Evolutionary conservation across 139 green algal species (phyloP).

Genomic region (Chlorella vulgaris): DNA sequence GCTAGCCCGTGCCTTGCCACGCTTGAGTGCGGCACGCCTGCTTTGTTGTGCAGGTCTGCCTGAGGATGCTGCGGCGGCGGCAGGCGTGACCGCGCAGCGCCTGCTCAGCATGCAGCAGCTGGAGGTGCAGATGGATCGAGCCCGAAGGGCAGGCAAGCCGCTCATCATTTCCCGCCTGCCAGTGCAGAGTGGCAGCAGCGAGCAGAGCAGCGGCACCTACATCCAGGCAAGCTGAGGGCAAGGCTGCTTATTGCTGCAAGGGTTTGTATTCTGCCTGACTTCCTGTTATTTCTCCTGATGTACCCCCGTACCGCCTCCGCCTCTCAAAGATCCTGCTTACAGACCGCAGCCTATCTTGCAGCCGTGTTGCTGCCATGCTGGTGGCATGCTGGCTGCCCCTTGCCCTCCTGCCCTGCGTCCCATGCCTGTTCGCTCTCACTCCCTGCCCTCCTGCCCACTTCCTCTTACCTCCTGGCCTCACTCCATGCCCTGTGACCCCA

Average conservation of each 20-base stretch:
- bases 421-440: background rate
- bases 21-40: no score
- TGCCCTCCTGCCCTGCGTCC: background rate
- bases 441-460: background rate
- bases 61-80: background rate
- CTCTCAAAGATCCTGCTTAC: no score
- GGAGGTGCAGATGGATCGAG: constrained; percentile 48
- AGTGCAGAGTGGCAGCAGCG: background rate
- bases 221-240: background rate
- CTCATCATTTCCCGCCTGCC: constrained; percentile 56
- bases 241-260: no score
- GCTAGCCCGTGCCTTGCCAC: no score
- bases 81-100: background rate
- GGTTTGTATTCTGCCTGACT: no score
- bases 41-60: background rate
- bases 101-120: constrained; percentile 15
- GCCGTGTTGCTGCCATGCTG: no score
- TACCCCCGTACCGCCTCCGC: no score
- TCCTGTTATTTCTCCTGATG: no score
- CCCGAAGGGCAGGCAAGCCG: constrained; percentile 38
- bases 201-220: background rate
- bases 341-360: no score
- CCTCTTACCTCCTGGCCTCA: background rate
- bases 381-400: background rate
- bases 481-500: background rate